phyloP scores from a whole-genome alignment of 2,329 filamentous ascomycete genomes.

The Fusarium continuum region DNA sequence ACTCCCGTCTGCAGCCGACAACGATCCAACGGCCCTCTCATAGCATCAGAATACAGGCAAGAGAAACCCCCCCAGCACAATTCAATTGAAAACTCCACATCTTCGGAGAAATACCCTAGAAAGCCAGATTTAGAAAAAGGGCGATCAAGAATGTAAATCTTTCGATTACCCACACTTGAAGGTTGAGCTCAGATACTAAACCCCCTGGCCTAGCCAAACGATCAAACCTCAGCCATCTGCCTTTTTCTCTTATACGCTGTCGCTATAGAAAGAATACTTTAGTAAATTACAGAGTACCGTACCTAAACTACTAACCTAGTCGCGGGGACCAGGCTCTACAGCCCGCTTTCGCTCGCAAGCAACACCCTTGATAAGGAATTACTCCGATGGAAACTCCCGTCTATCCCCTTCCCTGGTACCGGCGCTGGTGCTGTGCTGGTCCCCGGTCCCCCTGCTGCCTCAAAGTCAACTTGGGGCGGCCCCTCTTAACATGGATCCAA shows the following conservation, averaged over 20 bases:
- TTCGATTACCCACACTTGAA: conserved; percentile 22
- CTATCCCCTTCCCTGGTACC: conserved; percentile 14
- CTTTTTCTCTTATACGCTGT: background rate
- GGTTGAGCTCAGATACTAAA: conserved; percentile 9
- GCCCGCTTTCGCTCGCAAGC: conserved; percentile 31
- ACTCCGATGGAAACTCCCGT: conserved; percentile 23
- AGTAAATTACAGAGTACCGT: no score
- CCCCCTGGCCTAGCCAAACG: conserved; percentile 4
- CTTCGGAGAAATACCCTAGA: conserved; percentile 7
- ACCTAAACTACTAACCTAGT: no score
- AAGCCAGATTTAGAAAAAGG: conserved; percentile 9
- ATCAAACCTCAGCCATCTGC: conserved; percentile 13
- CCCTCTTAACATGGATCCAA: conserved; percentile 18
- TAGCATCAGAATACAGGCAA: background rate
- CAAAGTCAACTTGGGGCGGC: background rate
- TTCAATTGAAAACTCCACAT: background rate
- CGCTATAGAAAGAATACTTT: background rate
- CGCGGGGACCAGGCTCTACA: conserved; percentile 1
- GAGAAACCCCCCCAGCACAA: no score
- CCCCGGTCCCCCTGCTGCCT: no score
- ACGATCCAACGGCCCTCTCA: background rate
- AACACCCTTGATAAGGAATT: conserved; percentile 29
- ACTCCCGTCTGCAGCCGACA: conserved; percentile 16
- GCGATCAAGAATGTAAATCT: background rate
- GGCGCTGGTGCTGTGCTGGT: no score